Evolutionary conservation across 371 early-diverging fungal genomes (phyloP).

Genomic region (Rozella allomycis): DNA sequence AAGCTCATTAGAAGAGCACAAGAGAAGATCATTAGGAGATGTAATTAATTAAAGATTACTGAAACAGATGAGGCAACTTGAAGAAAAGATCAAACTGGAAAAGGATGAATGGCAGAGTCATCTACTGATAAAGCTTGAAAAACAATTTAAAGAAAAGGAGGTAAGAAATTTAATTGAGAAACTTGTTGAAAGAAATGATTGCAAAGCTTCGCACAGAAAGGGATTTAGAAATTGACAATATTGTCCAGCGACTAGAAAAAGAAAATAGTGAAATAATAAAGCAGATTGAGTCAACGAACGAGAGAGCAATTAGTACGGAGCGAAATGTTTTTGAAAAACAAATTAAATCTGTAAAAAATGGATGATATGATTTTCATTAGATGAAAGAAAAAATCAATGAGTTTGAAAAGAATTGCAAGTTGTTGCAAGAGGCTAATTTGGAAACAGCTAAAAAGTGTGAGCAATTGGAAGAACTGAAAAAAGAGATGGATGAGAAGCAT

Average conservation of each 20-base stretch:
- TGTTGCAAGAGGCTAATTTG: constrained; percentile 5
- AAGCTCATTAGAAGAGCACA: constrained; percentile 7
- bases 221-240: constrained; percentile 22
- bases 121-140: constrained; percentile 11
- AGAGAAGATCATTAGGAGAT: constrained; percentile 7
- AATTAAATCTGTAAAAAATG: constrained; percentile 9
- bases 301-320: constrained; percentile 16
- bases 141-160: constrained; percentile 10
- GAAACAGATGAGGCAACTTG: too few relatives aligned
- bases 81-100: constrained; percentile 10
- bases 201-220: constrained; percentile 17
- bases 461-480: too few relatives aligned
- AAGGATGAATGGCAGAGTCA: constrained; percentile 17
- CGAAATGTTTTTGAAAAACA: constrained; percentile 14
- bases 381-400: too few relatives aligned
- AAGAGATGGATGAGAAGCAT: too few relatives aligned
- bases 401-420: neutral
- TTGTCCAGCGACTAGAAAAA: constrained; percentile 17
- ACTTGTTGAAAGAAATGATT: constrained; percentile 5
- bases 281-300: constrained; percentile 11
- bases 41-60: constrained; percentile 5
- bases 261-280: constrained; percentile 12
- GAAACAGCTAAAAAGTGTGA: too few relatives aligned
- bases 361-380: neutral
- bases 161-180: constrained; percentile 1